Conservation (phyloP, 495 filamentous ascomycete species). For the Aspergillus heteromorphus region DNA sequence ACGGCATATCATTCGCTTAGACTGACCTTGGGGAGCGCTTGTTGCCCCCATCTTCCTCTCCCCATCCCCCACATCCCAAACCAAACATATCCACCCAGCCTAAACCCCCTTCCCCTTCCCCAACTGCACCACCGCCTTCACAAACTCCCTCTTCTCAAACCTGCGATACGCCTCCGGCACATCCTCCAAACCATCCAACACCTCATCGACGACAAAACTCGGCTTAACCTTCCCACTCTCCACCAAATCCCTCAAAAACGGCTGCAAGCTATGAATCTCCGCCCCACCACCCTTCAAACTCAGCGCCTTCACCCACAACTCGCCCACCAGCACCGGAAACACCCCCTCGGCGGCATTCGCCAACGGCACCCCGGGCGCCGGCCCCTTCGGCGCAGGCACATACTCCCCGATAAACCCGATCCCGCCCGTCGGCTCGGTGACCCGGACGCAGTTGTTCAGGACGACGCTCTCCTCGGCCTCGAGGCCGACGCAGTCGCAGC, state of each 20-base stretch:
- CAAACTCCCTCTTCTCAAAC: not conserved
- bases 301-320: not conserved
- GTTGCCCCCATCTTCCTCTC: too few relatives aligned
- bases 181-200: constrained; percentile 4
- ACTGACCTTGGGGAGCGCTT: too few relatives aligned
- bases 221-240: constrained; percentile 6
- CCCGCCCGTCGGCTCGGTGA: constrained; percentile 34
- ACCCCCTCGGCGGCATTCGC: not conserved
- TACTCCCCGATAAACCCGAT: constrained; percentile 34
- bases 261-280: constrained; percentile 2
- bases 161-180: constrained; percentile 3
- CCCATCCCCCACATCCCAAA: not conserved
- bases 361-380: not conserved
- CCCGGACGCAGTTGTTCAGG: constrained; percentile 31
- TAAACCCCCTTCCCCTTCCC: not conserved
- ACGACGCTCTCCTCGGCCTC: constrained; percentile 32
- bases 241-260: constrained; percentile 3
- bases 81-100: not conserved
- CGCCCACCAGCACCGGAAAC: constrained; percentile 2
- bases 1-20: too few relatives aligned
- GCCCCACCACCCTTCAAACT: not conserved
- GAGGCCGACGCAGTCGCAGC: constrained; percentile 16
- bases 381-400: constrained; percentile 12
- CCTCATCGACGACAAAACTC: constrained; percentile 7
- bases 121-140: constrained; percentile 7